A percentile compares a stretch with the other conserved stretches of the same genome.
phyloP scores from a whole-genome alignment of 768 basidiomycete genomes.

The Chlorophyllum brunneum region DNA sequence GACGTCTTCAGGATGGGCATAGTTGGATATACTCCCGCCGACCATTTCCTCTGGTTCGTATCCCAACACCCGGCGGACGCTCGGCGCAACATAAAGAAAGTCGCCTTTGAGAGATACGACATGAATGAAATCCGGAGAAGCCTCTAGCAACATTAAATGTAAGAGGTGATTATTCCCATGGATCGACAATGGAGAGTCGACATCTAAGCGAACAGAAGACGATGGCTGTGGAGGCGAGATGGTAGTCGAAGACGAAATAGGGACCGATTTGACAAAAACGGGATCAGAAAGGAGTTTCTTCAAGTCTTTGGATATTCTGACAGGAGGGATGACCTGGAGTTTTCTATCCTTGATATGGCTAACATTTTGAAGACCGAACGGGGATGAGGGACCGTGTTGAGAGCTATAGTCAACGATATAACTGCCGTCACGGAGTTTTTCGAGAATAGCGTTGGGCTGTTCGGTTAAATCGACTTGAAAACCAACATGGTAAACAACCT shows the following conservation, averaged over 20 bases:
- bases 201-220: constrained; percentile 13
- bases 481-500: constrained; percentile 85
- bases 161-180: constrained; percentile 41
- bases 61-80: constrained; percentile 73
- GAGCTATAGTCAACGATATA: constrained; percentile 63
- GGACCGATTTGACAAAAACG: constrained; percentile 44
- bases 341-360: constrained; percentile 25
- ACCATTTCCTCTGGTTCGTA: constrained; percentile 84
- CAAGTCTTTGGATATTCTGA: constrained; percentile 50
- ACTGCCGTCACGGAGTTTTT: constrained; percentile 73
- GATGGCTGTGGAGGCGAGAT: constrained; percentile 22
- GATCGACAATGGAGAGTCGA: constrained; percentile 16
- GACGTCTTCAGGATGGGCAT: constrained; percentile 87
- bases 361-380: constrained; percentile 5
- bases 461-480: constrained; percentile 93
- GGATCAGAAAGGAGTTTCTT: constrained; percentile 43
- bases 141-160: constrained; percentile 58
- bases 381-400: background rate
- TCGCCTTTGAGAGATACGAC: constrained; percentile 90
- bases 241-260: constrained; percentile 38
- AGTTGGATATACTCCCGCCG: constrained; percentile 71
- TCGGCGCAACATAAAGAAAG: constrained; percentile 90
- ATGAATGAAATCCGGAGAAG: constrained; percentile 76
- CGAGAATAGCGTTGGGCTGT: constrained; percentile 80
- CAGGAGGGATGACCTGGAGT: constrained; percentile 22